These are phyloP conservation scores for Gastrodia elata DNA, from an alignment of 106 monocot species.

Conservation along the genomic window DNA sequence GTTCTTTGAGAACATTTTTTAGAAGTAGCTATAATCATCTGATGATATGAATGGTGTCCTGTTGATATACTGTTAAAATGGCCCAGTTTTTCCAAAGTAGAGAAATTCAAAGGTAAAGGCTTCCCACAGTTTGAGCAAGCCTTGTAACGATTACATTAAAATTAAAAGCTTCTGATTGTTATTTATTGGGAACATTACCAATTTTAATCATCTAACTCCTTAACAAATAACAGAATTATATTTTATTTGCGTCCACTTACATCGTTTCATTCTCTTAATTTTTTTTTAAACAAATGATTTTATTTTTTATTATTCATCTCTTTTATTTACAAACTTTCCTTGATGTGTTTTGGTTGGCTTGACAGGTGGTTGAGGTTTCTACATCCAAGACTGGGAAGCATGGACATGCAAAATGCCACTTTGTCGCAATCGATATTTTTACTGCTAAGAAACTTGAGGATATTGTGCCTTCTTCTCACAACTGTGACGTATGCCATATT, in stretches of 20 bases:
- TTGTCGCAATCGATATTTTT: slow-evolving; percentile 70
- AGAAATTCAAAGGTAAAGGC: no score
- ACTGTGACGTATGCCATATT: slow-evolving; percentile 40
- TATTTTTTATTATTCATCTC: background rate
- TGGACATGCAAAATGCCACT: slow-evolving; percentile 70
- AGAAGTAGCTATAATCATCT: background rate
- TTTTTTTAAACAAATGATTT: no score
- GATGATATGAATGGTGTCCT: background rate
- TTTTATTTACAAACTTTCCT: background rate
- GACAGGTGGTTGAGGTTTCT: slow-evolving; percentile 67
- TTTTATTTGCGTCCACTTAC: no score
- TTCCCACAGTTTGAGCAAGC: no score
- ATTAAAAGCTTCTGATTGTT: no score
- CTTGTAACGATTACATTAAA: no score
- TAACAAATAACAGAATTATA: no score
- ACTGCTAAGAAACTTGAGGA: slow-evolving; percentile 62
- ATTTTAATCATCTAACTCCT: no score
- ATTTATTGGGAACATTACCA: no score
- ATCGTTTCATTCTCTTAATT: no score
- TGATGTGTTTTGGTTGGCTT: background rate
- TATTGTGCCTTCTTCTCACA: slow-evolving; percentile 70
- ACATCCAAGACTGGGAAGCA: slow-evolving; percentile 75
- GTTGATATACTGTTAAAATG: no score
- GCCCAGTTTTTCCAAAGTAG: no score
- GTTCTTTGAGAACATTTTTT: background rate